Evolutionary conservation across 1,139 yeast species (phyloP).

Genomic region (Geotrichum fermentans): DNA sequence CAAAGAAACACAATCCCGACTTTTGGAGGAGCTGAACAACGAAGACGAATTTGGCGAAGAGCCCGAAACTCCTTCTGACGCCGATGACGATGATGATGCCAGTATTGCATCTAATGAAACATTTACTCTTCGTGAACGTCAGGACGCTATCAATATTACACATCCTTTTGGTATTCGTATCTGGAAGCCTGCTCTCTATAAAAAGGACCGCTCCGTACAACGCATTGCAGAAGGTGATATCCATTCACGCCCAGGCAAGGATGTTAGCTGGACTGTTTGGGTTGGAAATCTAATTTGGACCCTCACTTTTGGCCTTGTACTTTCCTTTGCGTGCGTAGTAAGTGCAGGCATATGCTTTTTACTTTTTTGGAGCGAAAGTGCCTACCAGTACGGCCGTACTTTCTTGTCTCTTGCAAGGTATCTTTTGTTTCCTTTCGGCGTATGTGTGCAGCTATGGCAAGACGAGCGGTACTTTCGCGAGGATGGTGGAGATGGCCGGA

Average conservation of each 20-base stretch:
- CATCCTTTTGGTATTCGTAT: conserved; percentile 98
- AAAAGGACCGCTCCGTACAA: conserved; percentile 87
- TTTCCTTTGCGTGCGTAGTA: conserved; percentile 53
- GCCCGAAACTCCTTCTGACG: conserved; percentile 23
- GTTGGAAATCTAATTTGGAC: conserved; percentile 78
- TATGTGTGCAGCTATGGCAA: conserved; percentile 69
- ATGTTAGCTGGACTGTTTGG: conserved; percentile 58
- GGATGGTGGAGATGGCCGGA: conserved; percentile 84
- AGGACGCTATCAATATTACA: conserved; percentile 90
- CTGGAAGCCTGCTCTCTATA: conserved; percentile 97
- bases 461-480: conserved; percentile 80
- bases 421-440: conserved; percentile 82
- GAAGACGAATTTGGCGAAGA: conserved; percentile 33
- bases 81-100: conserved; percentile 40
- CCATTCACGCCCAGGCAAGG: conserved; percentile 62
- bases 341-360: conserved; percentile 45
- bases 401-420: conserved; percentile 63
- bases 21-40: conserved; percentile 24
- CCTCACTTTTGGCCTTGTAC: conserved; percentile 59
- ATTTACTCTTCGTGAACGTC: conserved; percentile 85
- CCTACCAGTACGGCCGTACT: conserved; percentile 56
- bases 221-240: conserved; percentile 89
- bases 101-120: conserved; percentile 58
- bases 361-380: conserved; percentile 38
- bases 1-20: conserved; percentile 19